These are phyloP conservation scores for Trypanosoma rangeli DNA, from an alignment of 208 protist species.

Conservation along the genomic window DNA sequence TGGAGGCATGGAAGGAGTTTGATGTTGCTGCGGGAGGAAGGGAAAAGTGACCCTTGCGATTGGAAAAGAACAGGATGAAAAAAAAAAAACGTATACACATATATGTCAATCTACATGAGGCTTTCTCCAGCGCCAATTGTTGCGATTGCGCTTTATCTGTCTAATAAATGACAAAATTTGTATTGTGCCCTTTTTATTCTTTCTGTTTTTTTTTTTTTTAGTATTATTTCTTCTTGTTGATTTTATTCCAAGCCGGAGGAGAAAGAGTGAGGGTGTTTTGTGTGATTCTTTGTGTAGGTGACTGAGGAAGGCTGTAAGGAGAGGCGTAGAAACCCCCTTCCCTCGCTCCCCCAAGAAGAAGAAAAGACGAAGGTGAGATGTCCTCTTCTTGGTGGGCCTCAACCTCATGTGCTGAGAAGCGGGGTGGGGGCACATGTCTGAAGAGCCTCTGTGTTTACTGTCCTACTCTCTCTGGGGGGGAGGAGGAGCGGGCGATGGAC, in stretches of 20 bases:
- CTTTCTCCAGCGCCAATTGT: no score
- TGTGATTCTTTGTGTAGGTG: neutral
- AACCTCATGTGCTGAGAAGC: neutral
- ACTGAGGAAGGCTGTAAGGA: no score
- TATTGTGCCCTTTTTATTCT: no score
- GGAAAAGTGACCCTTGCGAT: neutral
- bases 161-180: conserved; percentile 6
- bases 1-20: conserved; percentile 83
- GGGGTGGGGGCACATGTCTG: conserved; percentile 9
- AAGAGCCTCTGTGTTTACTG: conserved; percentile 53
- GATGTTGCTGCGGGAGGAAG: conserved; percentile 33
- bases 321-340: no score
- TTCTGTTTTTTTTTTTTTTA: conserved; percentile 2
- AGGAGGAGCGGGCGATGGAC: conserved; percentile 56
- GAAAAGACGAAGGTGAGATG: neutral
- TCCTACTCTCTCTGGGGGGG: conserved; percentile 43
- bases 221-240: conserved; percentile 4
- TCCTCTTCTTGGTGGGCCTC: neutral
- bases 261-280: neutral
- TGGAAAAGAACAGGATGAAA: neutral
- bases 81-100: conserved; percentile 9
- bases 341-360: neutral
- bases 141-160: no score
- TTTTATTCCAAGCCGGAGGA: neutral
- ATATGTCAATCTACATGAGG: neutral